Evolutionary conservation across 179 eudicot genomes (phyloP), one percentile per base, ranked within the genome.

Genomic region (Beta macrorhiza): DNA sequence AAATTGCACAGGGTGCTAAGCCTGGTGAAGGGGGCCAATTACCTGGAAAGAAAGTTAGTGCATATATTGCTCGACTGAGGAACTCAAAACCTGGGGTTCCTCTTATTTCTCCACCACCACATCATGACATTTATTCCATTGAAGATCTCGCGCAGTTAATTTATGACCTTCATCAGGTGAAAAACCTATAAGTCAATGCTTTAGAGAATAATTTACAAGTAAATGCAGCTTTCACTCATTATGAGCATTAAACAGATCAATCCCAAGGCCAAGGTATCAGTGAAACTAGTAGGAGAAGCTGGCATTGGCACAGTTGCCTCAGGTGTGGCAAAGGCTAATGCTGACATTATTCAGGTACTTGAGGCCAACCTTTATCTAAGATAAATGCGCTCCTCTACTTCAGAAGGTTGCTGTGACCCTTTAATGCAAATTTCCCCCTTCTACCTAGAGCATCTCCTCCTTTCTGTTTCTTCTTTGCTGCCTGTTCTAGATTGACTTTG

Each of bases 1-100:
- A 97, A 88, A 89, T 97, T 86, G 98, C 99, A n/a, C 99, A 97
- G 88, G 99, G 99, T 87, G 99, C 99, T 83, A 97, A 97, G 90
- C 99, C 99, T 82, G 99, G 99, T 83, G 99, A 97, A 90, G 99
- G 99, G 52, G 99, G 99, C 3, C 99, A 97, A 86, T 84, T 97
- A 79, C 99, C 99, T 17, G 99, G 99, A 79, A 91, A 94, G 82
- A 97, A 97, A 97, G 99, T 97, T 78, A 97, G 99, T 72, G 99
- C 99, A 49, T 97, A 97, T 88, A 97, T 97, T 88, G 99, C 99
- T 78, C 92, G 98, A 86, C 85, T 97, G 78, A 89, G 99, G 83
- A 97, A 91, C 83, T 97, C 99, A 5, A 97, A 97, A 87, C 99
- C 99, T 65, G 99, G 99, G 72, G 99, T 97, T 80, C 99, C 99